Base-by-base conservation (phyloP, 129 eudicot genomes). In the Chrysanthemum makinoi region DNA sequence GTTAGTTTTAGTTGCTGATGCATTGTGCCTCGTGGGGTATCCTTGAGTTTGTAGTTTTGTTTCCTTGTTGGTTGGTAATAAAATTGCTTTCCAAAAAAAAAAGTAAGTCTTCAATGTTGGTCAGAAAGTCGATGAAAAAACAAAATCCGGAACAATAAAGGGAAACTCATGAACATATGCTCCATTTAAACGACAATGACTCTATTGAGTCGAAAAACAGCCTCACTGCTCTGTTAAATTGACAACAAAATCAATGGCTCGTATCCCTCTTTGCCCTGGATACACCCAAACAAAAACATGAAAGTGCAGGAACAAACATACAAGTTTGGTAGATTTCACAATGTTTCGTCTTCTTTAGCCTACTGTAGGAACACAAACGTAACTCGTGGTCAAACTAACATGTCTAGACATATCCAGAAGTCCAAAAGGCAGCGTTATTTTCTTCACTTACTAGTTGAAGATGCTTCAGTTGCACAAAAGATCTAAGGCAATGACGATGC, bases 361-460 rank as follows among this genome's bases (percentile, higher is more conserved):
- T 51, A 52, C 68, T 55, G 43, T 39, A 70, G 18, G 15, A 70
- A 35, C 35, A 55, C 55, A 43, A 30, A 30, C 2, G n/a, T 39
- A 65, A 52, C 56, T 72, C 17, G 73, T 55, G 71, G 54, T 62
- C 72, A 56, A 75, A 22, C 56, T 55, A 74, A 73, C 43, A 11
- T 57, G 28, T 49, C 46, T 50, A 13, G 44, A 11, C 54, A 19
- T 5, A 17, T 72, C 10, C 52, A 44, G 28, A 47, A 58, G 44
- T 13, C 75, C 44, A 66, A 61, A 49, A 76, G 50, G 75, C 16
- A 16, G 19, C 72, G n/a, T 72, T 77, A 75, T 65, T 76, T 61
- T 74, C 75, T 53, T 80, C 54, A 69, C 70, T 51, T 69, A 56
- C 75, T 61, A 54, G 28, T 54, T 24, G 43, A 68, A 48, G 71